Conservation (phyloP, 352 stramenopile species). For the Phytophthora pini region DNA sequence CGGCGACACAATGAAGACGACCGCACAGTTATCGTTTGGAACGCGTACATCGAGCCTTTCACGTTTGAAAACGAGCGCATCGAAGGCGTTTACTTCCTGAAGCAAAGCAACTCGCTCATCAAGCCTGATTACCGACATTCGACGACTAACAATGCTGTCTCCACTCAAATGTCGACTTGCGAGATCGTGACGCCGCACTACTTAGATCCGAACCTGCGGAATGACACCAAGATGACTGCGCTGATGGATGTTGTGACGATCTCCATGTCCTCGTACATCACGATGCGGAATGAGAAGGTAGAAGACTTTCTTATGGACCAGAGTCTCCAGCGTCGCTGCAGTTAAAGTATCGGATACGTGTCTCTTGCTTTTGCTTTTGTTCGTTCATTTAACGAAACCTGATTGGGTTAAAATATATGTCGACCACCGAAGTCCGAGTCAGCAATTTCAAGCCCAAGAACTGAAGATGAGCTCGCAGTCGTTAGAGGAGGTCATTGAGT, state of each 20-base stretch:
- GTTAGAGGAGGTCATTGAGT: slow-evolving; percentile 20
- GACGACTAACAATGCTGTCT: background rate
- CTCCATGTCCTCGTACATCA: slow-evolving; percentile 35
- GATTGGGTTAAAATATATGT: slow-evolving; percentile 1
- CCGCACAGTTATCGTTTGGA: slow-evolving; percentile 63
- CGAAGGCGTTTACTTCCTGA: slow-evolving; percentile 38
- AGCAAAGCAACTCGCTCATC: slow-evolving; percentile 64
- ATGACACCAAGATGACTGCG: slow-evolving; percentile 33
- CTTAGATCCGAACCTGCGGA: slow-evolving; percentile 26
- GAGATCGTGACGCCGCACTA: slow-evolving; percentile 56
- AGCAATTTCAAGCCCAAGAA: background rate
- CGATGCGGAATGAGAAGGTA: slow-evolving; percentile 40
- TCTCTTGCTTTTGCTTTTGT: too few relatives aligned
- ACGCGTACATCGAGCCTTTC: slow-evolving; percentile 49
- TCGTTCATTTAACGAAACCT: too few relatives aligned
- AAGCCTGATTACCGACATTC: slow-evolving; percentile 27
- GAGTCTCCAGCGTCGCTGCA: background rate
- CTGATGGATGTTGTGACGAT: slow-evolving; percentile 51
- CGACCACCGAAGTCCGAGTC: slow-evolving; percentile 1
- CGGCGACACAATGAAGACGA: slow-evolving; percentile 54
- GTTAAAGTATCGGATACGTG: too few relatives aligned
- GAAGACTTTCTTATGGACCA: slow-evolving; percentile 42
- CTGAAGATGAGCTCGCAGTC: slow-evolving; percentile 18
- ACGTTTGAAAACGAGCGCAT: slow-evolving; percentile 52
- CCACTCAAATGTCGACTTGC: slow-evolving; percentile 44